phyloP scores from a whole-genome alignment of 1,284 basidiomycete species.

The Afroboletus lepidellus region DNA sequence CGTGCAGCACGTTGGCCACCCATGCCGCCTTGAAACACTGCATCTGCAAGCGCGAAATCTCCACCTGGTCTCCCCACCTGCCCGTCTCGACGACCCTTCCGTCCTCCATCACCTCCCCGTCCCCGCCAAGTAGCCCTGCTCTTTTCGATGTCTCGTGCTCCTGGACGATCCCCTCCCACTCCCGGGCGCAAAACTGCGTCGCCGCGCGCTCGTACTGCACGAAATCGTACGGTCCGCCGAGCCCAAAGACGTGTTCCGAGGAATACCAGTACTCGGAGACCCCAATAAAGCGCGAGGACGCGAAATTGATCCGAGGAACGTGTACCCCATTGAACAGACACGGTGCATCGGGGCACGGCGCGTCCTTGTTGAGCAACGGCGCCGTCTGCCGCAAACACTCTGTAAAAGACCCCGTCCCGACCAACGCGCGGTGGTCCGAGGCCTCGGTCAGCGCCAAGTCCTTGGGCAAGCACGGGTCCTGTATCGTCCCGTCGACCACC shows the following conservation, averaged over 20 bases:
- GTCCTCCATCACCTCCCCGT: constrained; percentile 51
- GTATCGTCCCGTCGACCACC: constrained; percentile 41
- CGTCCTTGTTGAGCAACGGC: constrained; percentile 83
- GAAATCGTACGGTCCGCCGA: constrained; percentile 95
- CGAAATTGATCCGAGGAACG: constrained; percentile 90
- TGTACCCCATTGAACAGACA: constrained; percentile 98
- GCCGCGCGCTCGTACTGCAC: constrained; percentile 95
- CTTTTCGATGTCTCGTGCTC: constrained; percentile 60
- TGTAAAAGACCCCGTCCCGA: constrained; percentile 92
- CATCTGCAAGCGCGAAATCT: constrained; percentile 81
- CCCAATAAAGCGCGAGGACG: constrained; percentile 91
- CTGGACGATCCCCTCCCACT: constrained; percentile 76
- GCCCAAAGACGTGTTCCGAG: constrained; percentile 91
- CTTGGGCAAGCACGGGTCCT: constrained; percentile 90
- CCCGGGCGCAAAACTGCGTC: constrained; percentile 76
- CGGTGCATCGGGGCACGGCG: constrained; percentile 79
- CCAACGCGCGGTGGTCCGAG: constrained; percentile 46
- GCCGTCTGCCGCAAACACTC: constrained; percentile 75
- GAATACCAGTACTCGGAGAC: constrained; percentile 99
- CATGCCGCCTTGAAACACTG: constrained; percentile 99
- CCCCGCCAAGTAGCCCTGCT: constrained; percentile 52
- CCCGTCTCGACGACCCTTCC: constrained; percentile 63
- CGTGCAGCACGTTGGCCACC: constrained; percentile 95
- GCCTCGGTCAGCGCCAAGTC: constrained; percentile 60
- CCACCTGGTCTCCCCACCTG: constrained; percentile 72